Base-by-base conservation (phyloP, 352 stramenopile species). In the Stramenopiles sp. region DNA sequence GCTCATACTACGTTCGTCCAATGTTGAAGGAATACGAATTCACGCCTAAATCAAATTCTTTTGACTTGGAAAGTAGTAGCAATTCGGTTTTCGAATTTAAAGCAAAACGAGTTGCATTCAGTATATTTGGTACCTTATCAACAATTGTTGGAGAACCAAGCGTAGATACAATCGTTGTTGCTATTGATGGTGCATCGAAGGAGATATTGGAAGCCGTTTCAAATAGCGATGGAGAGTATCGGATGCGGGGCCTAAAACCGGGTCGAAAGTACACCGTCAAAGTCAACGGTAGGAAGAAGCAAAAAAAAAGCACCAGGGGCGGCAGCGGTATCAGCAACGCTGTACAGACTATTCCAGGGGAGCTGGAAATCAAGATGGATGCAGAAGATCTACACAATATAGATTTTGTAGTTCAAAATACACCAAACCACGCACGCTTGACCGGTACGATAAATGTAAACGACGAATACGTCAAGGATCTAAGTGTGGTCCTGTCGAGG, bases 21-120 rank as follows among this genome's bases (percentile, higher is more conserved):
- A 33, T 33, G 71, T 78, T 78, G 71, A 78, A 78, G 14, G 71
- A 78, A 14, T 78, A 78, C 71, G 14, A 31, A 8, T 78, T 78
- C 22, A 33, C 30, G 4, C 71, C 71, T 4, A 14, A 31, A 14
- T 33, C 30, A 8, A 4, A 78, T 14, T 78, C 71, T 31, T 78
- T 78, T 14, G 71, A 78, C 14, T 78, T 78, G 71, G 71, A 78
- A 78, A 78, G 71, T 14, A 33, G 30, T 8, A 14, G 14, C 8
- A 33, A 14, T 8, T 14, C 4, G 31, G 31, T 33, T 14, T 78
- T 78, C 14, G 71, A 78, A 78, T 78, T 78, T 14, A 33, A 31
- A 31, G 71, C 30, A 31, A 78, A 78, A 33, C 71, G 71, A 14
- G 71, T 78, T 31, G 71, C 71, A 31, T 78, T 14, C 22, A 78